phyloP scores from a whole-genome alignment of 805 yeast genomes.

The Candida patagonica region DNA sequence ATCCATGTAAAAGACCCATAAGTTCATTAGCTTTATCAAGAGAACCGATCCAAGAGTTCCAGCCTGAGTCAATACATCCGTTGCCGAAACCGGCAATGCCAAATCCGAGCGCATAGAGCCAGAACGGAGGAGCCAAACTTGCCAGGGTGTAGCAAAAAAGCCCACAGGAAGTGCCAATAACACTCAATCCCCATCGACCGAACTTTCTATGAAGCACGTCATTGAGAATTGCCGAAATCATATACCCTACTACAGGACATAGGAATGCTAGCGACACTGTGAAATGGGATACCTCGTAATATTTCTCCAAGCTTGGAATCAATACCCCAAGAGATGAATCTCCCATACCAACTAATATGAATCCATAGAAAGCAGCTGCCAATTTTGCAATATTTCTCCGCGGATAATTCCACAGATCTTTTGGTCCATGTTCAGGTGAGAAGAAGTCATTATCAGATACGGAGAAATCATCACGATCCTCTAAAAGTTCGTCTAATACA shows the following conservation, averaged over 20 bases:
- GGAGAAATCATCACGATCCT: no score
- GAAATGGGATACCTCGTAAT: conserved; percentile 41
- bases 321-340: conserved; percentile 57
- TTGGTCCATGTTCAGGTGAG: conserved; percentile 36
- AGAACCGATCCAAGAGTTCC: conserved; percentile 41
- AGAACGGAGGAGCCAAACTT: conserved; percentile 35
- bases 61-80: conserved; percentile 48
- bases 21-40: conserved; percentile 46
- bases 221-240: conserved; percentile 41
- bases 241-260: conserved; percentile 46
- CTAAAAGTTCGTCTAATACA: no score
- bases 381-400: conserved; percentile 9
- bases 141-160: conserved; percentile 32
- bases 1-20: conserved; percentile 57
- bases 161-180: conserved; percentile 30
- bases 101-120: conserved; percentile 33
- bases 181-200: conserved; percentile 42
- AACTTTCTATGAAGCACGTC: conserved; percentile 33
- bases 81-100: conserved; percentile 43
- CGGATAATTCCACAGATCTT: conserved; percentile 15
- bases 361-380: conserved; percentile 19
- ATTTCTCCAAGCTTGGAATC: conserved; percentile 40
- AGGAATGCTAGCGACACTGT: conserved; percentile 42
- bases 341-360: conserved; percentile 43
- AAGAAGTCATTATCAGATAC: conserved; percentile 41